These are phyloP conservation scores for Trametes cinnabarina DNA, from an alignment of 768 basidiomycete species.

Conservation along the genomic window DNA sequence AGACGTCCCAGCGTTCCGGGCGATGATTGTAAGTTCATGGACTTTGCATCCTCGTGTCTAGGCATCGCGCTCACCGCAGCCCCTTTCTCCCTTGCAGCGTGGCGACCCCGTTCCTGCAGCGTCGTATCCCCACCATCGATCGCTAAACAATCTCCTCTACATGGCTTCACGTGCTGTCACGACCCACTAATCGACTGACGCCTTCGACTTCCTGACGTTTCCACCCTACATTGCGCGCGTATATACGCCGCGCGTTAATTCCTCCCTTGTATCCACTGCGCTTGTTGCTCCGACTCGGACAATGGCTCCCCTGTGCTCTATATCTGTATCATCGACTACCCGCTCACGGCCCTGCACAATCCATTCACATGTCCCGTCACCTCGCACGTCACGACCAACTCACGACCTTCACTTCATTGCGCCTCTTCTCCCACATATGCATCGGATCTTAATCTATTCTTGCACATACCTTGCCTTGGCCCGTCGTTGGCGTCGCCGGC, in stretches of 20 bases:
- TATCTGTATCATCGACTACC: slow-evolving; percentile 11
- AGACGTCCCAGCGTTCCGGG: slow-evolving; percentile 54
- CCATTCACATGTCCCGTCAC: slow-evolving; percentile 7
- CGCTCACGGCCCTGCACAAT: slow-evolving; percentile 6
- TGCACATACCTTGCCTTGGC: slow-evolving; percentile 9
- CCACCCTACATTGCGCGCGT: background rate
- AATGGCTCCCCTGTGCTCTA: slow-evolving; percentile 15
- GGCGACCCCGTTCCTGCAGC: slow-evolving; percentile 21
- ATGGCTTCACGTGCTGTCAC: slow-evolving; percentile 17
- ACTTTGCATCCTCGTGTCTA: background rate
- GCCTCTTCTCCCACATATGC: slow-evolving; percentile 3
- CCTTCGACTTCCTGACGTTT: background rate
- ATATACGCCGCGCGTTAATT: slow-evolving; percentile 7
- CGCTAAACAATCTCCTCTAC: slow-evolving; percentile 17
- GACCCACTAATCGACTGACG: slow-evolving; percentile 5
- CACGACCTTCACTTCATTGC: slow-evolving; percentile 12
- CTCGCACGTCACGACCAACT: slow-evolving; percentile 20
- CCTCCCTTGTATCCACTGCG: slow-evolving; percentile 9
- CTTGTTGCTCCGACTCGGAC: slow-evolving; percentile 15
- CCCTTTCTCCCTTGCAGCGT: slow-evolving; percentile 7
- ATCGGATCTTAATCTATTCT: slow-evolving; percentile 15
- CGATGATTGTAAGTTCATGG: slow-evolving; percentile 46
- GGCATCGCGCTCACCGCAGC: slow-evolving; percentile 11
- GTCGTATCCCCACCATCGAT: slow-evolving; percentile 20
- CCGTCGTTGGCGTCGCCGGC: background rate